Conservation (phyloP, 2,329 filamentous ascomycete species). For the Scleromitrula shiraiana region DNA sequence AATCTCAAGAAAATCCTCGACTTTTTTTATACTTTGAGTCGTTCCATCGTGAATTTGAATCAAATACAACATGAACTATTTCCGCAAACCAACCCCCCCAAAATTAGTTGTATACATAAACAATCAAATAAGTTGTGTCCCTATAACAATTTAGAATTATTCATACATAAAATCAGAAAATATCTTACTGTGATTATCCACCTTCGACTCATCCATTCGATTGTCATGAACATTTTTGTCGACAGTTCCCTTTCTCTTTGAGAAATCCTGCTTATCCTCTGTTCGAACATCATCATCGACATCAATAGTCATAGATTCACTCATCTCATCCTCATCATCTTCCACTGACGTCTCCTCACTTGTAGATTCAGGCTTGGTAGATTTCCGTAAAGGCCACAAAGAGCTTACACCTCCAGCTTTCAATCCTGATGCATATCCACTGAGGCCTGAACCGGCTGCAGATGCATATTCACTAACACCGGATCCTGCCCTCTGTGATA, state of each 20-base stretch:
- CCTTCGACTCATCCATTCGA: slow-evolving; percentile 1
- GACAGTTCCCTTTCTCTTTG: not conserved
- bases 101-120: not conserved
- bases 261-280: not conserved
- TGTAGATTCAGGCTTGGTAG: not conserved
- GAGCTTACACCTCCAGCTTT: slow-evolving; percentile 6
- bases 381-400: not conserved
- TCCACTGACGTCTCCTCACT: not conserved
- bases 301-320: slow-evolving; percentile 4
- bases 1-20: too few relatives aligned
- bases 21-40: too few relatives aligned
- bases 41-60: too few relatives aligned
- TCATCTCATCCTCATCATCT: not conserved
- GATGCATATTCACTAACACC: slow-evolving; percentile 5
- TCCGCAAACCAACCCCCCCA: too few relatives aligned
- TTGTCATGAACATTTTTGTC: not conserved
- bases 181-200: slow-evolving; percentile 4
- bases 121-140: not conserved
- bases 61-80: too few relatives aligned
- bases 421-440: not conserved
- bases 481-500: slow-evolving; percentile 5
- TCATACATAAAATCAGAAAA: not conserved
- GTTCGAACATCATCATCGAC: slow-evolving; percentile 7
- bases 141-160: not conserved
- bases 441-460: not conserved